A percentile compares a stretch with the other conserved stretches of the same genome.
phyloP scores from a whole-genome alignment of 495 filamentous ascomycete genomes.

The Melanomma pulvis-pyrius region DNA sequence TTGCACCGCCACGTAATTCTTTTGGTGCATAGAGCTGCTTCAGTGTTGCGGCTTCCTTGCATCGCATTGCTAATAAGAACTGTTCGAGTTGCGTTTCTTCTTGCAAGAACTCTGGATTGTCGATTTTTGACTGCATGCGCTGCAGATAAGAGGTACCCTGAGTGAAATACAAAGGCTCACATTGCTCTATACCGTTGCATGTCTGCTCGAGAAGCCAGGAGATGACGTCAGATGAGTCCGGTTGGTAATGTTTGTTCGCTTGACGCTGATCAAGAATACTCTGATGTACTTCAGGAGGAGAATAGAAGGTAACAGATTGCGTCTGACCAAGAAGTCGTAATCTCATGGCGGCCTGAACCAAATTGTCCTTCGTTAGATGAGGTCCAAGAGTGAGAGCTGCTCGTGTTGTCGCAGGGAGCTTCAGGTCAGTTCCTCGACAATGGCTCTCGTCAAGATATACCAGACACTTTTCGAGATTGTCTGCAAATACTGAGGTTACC shows the following conservation, averaged over 20 bases:
- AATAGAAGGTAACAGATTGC: conserved; percentile 45
- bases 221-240: conserved; percentile 58
- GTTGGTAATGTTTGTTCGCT: neutral
- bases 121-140: conserved; percentile 42
- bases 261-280: conserved; percentile 42
- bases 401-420: conserved; percentile 58
- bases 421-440: conserved; percentile 72
- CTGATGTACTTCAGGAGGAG: conserved; percentile 53
- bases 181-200: conserved; percentile 57
- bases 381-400: conserved; percentile 71
- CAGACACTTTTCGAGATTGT: conserved; percentile 63
- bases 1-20: conserved; percentile 11
- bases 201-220: conserved; percentile 65
- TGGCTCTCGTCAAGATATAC: conserved; percentile 76
- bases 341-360: conserved; percentile 59
- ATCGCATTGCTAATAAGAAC: conserved; percentile 48
- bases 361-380: conserved; percentile 65
- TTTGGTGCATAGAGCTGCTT: conserved; percentile 51
- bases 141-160: conserved; percentile 62
- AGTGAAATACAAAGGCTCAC: conserved; percentile 58
- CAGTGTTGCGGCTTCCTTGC: conserved; percentile 51
- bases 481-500: conserved; percentile 60
- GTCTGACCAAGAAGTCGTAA: conserved; percentile 29
- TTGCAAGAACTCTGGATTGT: conserved; percentile 43
- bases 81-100: conserved; percentile 40